A percentile compares a stretch with the other conserved stretches of the same genome.
Evolutionary conservation across 2,329 filamentous ascomycete species (phyloP).

Genomic region (Pleurostoma richardsiae): DNA sequence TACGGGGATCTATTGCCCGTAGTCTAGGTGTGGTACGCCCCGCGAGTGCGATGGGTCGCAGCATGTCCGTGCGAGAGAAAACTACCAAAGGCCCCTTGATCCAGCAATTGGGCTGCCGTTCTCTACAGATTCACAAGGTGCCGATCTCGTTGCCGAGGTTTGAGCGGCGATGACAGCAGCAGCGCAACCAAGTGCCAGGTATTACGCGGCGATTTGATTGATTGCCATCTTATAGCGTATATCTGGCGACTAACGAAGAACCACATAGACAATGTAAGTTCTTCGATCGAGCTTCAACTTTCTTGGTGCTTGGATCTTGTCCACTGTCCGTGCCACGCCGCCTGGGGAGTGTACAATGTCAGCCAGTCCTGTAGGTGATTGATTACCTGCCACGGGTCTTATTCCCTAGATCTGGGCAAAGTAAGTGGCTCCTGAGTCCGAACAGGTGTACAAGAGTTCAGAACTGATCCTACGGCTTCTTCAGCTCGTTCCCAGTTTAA

Average conservation of each 20-base stretch:
- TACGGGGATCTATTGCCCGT: background rate
- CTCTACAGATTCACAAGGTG: conserved; percentile 5
- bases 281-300: conserved; percentile 14
- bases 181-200: background rate
- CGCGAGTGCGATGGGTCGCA: background rate
- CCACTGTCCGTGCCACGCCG: too few relatives aligned
- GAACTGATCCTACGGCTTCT: too few relatives aligned
- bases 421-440: too few relatives aligned
- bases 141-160: conserved; percentile 1
- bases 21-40: background rate
- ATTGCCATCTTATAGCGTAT: background rate
- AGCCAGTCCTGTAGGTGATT: too few relatives aligned
- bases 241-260: conserved; percentile 12
- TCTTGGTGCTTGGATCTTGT: too few relatives aligned
- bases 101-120: conserved; percentile 4
- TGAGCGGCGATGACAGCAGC: background rate
- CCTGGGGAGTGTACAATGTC: too few relatives aligned
- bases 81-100: conserved; percentile 3
- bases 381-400: too few relatives aligned
- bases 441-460: too few relatives aligned
- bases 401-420: too few relatives aligned
- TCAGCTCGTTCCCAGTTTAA: too few relatives aligned
- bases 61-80: background rate
- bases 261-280: conserved; percentile 18
- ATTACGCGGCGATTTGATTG: background rate